Evolutionary conservation across 495 filamentous ascomycete genomes (phyloP), one percentile per base, ranked within the genome.

Genomic region (Daldinia decipiens): DNA sequence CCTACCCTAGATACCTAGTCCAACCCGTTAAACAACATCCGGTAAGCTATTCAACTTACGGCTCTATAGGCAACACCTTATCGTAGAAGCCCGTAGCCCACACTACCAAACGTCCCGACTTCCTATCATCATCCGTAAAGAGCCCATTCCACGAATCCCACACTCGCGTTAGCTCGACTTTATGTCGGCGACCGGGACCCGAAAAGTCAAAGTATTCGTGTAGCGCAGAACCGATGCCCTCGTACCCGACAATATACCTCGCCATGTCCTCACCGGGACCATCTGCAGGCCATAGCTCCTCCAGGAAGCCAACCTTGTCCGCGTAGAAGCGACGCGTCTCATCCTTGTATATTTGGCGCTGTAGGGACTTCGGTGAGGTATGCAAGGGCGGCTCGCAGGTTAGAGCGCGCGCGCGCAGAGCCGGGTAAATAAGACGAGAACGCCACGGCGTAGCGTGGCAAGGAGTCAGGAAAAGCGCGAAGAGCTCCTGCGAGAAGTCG

Each of bases 361-460:
- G 82, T 1, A 78, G 61, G 7, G 82, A 84, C 26, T 74, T 62
- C n/a, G 80, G 79, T 9, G 73, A 72, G 3, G 93, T 82, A 54
- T 87, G 79, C 52, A 99, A 72, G 0, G 96, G 95, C 15, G 96
- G 95, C 70, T 98, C 94, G 79, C 95, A 99, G 8, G 91, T 91
- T 11, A 98, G 83, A 0, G 95, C 95, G 87, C 95, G 94, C 3
- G 93, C 93, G 61, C 89, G 80, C 29, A 97, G 89, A 50, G 81
- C 79, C 0, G 92, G 87, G 72, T 93, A 86, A 40, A 94, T 83
- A 34, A 98, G 85, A 74, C 94, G 93, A 5, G 90, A 92, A 63
- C 93, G 91, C 96, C 95, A 99, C n/a, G 95, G 95, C 8, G 94
- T 98, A 70, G 91, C 92, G 82, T 99, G 96, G 80, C 95, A 99